Evolutionary conservation across 495 filamentous ascomycete genomes (phyloP).

Genomic region (Daldinia bambusicola): DNA sequence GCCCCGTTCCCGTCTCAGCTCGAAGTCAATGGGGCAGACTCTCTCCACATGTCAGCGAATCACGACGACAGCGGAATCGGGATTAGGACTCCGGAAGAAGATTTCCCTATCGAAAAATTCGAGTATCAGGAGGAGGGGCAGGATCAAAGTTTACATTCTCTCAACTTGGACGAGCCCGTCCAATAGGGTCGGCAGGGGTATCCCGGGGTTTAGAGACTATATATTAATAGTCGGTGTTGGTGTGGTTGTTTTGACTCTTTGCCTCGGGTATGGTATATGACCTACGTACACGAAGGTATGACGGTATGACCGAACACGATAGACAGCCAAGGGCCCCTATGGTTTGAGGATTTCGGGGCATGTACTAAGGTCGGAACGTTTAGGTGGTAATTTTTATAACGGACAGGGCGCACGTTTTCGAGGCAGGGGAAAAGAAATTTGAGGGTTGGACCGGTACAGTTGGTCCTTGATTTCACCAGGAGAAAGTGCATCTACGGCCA

Average conservation of each 20-base stretch:
- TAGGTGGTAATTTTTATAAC: constrained; percentile 21
- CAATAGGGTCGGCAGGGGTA: constrained; percentile 3
- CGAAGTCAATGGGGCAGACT: constrained; percentile 44
- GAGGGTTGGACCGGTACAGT: constrained; percentile 21
- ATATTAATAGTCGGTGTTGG: constrained; percentile 32
- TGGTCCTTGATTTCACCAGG: constrained; percentile 9
- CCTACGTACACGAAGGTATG: constrained; percentile 36
- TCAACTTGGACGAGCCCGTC: constrained; percentile 13
- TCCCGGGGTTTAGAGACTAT: constrained; percentile 13
- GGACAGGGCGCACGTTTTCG: constrained; percentile 21
- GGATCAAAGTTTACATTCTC: constrained; percentile 21
- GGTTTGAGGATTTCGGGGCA: constrained; percentile 15
- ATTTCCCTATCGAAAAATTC: constrained; percentile 65
- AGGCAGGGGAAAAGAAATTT: constrained; percentile 24
- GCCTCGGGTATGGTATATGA: constrained; percentile 3
- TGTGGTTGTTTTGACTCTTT: constrained; percentile 15
- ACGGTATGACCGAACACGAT: constrained; percentile 46
- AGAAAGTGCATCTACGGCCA: not conserved
- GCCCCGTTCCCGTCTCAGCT: constrained; percentile 55
- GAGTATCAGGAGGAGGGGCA: constrained; percentile 47
- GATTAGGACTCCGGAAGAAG: constrained; percentile 69
- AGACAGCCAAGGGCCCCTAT: constrained; percentile 23
- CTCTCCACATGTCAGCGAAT: constrained; percentile 43
- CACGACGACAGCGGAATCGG: constrained; percentile 79
- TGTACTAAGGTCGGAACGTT: constrained; percentile 2